Evolutionary conservation across 106 monocot genomes (phyloP).

Genomic region (Apostasia ramifera): DNA sequence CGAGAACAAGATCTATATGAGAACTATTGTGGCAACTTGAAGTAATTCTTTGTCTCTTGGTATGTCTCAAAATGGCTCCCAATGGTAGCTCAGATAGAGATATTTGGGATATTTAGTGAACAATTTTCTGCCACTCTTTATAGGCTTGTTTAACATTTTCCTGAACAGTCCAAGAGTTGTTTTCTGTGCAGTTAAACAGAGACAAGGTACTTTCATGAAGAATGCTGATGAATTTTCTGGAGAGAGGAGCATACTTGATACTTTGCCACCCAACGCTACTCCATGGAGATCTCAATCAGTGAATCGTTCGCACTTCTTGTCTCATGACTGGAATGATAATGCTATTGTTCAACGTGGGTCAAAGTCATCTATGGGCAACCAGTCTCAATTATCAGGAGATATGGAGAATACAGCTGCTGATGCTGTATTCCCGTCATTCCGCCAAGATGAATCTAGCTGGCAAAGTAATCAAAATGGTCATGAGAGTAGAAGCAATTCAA

Average conservation of each 20-base stretch:
- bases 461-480: slow-evolving; percentile 19
- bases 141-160: too few relatives aligned
- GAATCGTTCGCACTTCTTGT: slow-evolving; percentile 18
- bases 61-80: too few relatives aligned
- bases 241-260: slow-evolving; percentile 18
- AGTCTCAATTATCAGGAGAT: slow-evolving; percentile 23
- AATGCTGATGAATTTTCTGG: slow-evolving; percentile 11
- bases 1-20: too few relatives aligned
- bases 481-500: slow-evolving; percentile 23
- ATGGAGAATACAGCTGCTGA: slow-evolving; percentile 12
- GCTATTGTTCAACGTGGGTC: slow-evolving; percentile 8
- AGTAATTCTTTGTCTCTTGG: too few relatives aligned
- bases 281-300: slow-evolving; percentile 44
- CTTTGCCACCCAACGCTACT: slow-evolving; percentile 1
- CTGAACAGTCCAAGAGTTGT: neutral
- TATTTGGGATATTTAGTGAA: too few relatives aligned
- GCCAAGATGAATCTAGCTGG: slow-evolving; percentile 18
- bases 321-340: slow-evolving; percentile 23
- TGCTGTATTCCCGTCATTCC: slow-evolving; percentile 13
- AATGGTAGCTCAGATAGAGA: too few relatives aligned
- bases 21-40: too few relatives aligned
- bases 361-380: slow-evolving; percentile 13
- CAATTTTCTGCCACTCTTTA: too few relatives aligned
- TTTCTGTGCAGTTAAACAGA: slow-evolving; percentile 13
- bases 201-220: slow-evolving; percentile 10